A percentile compares a stretch with the other conserved stretches of the same genome.
These are phyloP conservation scores for Truncatella angustata DNA, from an alignment of 2,329 filamentous ascomycete genomes.

Conservation along the genomic window DNA sequence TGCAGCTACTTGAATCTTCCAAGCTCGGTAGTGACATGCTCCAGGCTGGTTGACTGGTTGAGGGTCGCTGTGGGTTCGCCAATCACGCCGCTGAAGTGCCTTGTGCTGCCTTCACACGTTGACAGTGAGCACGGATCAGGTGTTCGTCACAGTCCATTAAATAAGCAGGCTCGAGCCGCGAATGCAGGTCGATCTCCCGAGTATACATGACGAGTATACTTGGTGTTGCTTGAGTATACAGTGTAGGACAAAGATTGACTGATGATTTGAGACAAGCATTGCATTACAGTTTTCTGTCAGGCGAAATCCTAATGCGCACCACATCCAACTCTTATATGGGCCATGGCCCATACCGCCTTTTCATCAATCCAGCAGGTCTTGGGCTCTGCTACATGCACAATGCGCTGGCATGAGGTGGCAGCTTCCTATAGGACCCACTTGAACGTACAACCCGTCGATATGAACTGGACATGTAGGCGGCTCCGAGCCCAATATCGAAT, in stretches of 20 bases:
- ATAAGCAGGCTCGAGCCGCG: conserved; percentile 26
- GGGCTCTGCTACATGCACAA: conserved; percentile 31
- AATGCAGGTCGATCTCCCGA: background rate
- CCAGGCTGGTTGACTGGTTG: conserved; percentile 27
- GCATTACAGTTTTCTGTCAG: background rate
- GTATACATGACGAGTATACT: background rate
- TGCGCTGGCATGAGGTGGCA: conserved; percentile 35
- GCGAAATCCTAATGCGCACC: background rate
- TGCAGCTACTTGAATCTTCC: conserved; percentile 20
- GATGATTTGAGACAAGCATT: background rate
- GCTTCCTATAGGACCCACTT: conserved; percentile 28
- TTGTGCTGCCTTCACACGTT: conserved; percentile 21
- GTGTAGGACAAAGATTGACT: background rate
- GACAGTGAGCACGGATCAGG: conserved; percentile 33
- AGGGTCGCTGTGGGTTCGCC: conserved; percentile 24
- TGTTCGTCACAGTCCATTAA: conserved; percentile 27
- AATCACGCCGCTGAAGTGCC: conserved; percentile 26
- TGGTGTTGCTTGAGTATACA: background rate
- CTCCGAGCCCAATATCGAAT: conserved; percentile 4
- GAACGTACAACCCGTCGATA: conserved; percentile 3
- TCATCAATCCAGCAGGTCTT: conserved; percentile 25
- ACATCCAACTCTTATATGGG: conserved; percentile 11
- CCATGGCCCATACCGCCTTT: conserved; percentile 32
- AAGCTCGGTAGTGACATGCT: conserved; percentile 16
- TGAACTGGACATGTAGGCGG: conserved; percentile 5